Evolutionary conservation across 345 rosid genomes (phyloP).

Genomic region (Populus ilicifolia): DNA sequence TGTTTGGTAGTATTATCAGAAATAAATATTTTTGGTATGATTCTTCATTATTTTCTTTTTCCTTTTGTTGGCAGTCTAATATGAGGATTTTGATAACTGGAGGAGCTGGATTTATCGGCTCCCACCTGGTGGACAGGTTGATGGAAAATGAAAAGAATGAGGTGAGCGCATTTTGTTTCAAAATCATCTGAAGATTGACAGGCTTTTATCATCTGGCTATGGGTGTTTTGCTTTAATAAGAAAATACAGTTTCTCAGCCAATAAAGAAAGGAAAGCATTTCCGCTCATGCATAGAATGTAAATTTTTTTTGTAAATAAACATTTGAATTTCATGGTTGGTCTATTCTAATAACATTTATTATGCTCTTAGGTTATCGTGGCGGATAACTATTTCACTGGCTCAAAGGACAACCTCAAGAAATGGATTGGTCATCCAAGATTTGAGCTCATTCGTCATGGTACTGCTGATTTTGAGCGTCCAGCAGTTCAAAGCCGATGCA

Average conservation of each 20-base stretch:
- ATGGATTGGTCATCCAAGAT: slow-evolving; percentile 97
- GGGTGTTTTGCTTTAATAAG: not conserved
- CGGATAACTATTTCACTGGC: slow-evolving; percentile 88
- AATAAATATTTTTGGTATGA: not conserved
- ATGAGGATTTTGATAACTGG: slow-evolving; percentile 39
- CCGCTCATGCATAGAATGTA: not conserved
- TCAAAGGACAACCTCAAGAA: slow-evolving; percentile 82
- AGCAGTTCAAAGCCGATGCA: not conserved
- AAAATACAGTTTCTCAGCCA: not conserved
- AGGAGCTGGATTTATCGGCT: slow-evolving; percentile 41
- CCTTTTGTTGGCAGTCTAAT: slow-evolving; percentile 23
- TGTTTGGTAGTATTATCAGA: not conserved
- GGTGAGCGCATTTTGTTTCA: slow-evolving; percentile 28
- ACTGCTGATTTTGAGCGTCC: slow-evolving; percentile 11
- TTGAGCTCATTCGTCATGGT: slow-evolving; percentile 97
- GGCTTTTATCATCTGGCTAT: too few relatives aligned
- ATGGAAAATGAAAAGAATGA: slow-evolving; percentile 46
- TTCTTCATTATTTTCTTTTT: not conserved
- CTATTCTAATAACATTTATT: not conserved
- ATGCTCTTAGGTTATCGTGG: slow-evolving; percentile 62
- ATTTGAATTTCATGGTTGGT: not conserved
- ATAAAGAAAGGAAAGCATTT: not conserved
- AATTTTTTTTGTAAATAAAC: not conserved
- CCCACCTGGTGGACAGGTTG: slow-evolving; percentile 33
- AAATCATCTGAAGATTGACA: not conserved